A percentile compares a stretch with the other conserved stretches of the same genome.
Evolutionary conservation across 1,139 yeast genomes (phyloP).

Genomic region (Saccharomyces hybrid): DNA sequence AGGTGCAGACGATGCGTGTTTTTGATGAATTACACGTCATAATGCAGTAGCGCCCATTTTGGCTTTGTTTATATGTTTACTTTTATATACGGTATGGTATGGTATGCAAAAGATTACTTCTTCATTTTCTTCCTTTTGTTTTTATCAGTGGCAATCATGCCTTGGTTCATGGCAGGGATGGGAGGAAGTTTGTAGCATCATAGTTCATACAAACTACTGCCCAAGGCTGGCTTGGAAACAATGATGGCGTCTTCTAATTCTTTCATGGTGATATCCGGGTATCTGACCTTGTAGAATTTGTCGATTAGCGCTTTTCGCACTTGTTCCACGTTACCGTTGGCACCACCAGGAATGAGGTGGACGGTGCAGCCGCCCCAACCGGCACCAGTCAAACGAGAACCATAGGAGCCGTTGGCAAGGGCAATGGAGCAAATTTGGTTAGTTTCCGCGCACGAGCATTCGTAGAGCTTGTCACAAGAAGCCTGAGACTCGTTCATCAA

Average conservation of each 20-base stretch:
- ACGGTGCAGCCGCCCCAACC: conserved; percentile 76
- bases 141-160: not conserved
- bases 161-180: not conserved
- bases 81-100: no score
- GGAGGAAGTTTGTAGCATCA: not conserved
- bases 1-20: not conserved
- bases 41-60: no score
- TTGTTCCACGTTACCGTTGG: conserved; percentile 36
- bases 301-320: conserved; percentile 43
- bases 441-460: conserved; percentile 50
- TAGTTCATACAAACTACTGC: conserved; percentile 19
- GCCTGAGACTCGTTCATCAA: conserved; percentile 55
- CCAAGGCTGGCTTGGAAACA: conserved; percentile 48
- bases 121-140: not conserved
- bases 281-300: conserved; percentile 42
- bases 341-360: conserved; percentile 45
- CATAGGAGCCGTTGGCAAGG: conserved; percentile 48
- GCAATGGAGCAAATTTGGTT: conserved; percentile 51
- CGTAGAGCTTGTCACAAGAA: conserved; percentile 43
- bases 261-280: conserved; percentile 38
- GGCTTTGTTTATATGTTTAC: no score
- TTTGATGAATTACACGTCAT: not conserved
- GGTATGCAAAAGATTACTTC: not conserved
- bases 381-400: conserved; percentile 73
- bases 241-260: conserved; percentile 46